Conservation (phyloP, 345 rosid genomes). For the Salix brachista region DNA sequence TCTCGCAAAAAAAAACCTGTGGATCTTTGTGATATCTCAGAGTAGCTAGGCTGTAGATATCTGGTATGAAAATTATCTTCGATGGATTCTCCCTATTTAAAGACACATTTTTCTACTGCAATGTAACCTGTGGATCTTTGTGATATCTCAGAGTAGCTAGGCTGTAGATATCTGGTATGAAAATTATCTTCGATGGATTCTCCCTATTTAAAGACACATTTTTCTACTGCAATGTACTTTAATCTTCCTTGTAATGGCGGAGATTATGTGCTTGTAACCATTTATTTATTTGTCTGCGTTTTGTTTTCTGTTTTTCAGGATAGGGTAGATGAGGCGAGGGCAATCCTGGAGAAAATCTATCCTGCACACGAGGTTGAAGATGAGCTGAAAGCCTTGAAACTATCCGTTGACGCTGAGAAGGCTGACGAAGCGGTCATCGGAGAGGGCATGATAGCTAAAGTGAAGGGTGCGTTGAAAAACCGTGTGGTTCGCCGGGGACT, state of each 20-base stretch:
- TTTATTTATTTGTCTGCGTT: background rate
- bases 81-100: too few relatives aligned
- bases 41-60: too few relatives aligned
- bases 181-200: too few relatives aligned
- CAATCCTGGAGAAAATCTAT: constrained; percentile 56
- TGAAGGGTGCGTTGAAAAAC: constrained; percentile 59
- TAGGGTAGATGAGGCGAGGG: constrained; percentile 53
- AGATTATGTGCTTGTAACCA: background rate
- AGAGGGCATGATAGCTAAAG: constrained; percentile 38
- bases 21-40: too few relatives aligned
- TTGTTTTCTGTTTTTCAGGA: constrained; percentile 17
- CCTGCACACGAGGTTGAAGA: constrained; percentile 56
- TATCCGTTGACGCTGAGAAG: constrained; percentile 59
- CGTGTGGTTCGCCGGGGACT: constrained; percentile 64
- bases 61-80: too few relatives aligned
- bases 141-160: too few relatives aligned
- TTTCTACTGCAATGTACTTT: background rate
- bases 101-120: too few relatives aligned
- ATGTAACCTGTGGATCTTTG: background rate
- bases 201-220: too few relatives aligned
- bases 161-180: too few relatives aligned
- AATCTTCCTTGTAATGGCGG: background rate
- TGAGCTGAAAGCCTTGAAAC: constrained; percentile 50
- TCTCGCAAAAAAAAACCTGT: background rate
- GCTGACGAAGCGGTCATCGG: constrained; percentile 54